Base-by-base conservation (phyloP, 2,329 filamentous ascomycete genomes). In the Diaporthe eres region DNA sequence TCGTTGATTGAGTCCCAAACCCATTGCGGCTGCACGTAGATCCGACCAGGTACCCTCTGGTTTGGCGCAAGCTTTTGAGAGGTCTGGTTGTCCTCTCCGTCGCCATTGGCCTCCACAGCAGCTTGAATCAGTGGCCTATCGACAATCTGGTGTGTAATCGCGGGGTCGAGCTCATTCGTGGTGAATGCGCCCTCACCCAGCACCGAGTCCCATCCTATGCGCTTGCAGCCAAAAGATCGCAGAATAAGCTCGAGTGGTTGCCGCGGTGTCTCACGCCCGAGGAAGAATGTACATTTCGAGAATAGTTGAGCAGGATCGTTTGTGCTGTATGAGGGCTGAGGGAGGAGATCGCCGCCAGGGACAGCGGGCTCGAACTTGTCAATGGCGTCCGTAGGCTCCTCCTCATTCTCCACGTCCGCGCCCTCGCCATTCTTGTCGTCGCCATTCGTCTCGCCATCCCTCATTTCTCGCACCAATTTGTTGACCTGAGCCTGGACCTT, bases 1-100 rank as follows among this genome's bases (percentile, higher is more conserved):
- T 97, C 94, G 83, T 99, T 99, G 83, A 98, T 87, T 81, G 94
- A 96, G 82, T 99, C 97, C 97, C 97, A 99, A 5, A 99, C 92
- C 96, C 97, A 99, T 83, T 99, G 97, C 28, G 97, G 97, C 86
- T 99, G 97, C 74, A 99, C 87, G 80, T 99, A 99, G 78, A 92
- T 95, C 79, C 97, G 91, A 49, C 96, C 96, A n/a, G 96, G 95
- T 77, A 98, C 93, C 77, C 95, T 92, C 78, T 92, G 92, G 81
- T 94, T 94, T 76, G 84, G 84, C 37, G 83, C 87, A 74, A 92
- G 85, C 83, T 89, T 90, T 83, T 89, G 90, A 65, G 86, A 86
- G 77, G 87, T 94, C 85, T 91, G 91, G 84, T 90, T 92, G 80
- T 93, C 91, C 78, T 90, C 89, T 39, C 80, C 86, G 60, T 86